Evolutionary conservation across 2,329 filamentous ascomycete species (phyloP), one percentile per base, ranked within the genome.

Genomic region (Thielaviopsis euricoi): DNA sequence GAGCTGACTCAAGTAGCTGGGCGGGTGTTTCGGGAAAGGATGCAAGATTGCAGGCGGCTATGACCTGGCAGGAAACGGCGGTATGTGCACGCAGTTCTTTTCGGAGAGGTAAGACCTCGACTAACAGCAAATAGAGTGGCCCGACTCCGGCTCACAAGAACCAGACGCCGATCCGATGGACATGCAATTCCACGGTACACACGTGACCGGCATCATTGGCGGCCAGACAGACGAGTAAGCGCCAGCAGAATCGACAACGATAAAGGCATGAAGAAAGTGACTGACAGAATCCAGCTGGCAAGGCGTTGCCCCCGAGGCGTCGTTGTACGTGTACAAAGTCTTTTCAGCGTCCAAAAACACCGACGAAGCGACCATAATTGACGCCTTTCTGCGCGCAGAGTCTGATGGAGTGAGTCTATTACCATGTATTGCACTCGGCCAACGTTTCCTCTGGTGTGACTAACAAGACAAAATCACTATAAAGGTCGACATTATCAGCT

Each of bases 121-220:
- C 37, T 43, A 43, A 43, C 13, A 43, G 37, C 6, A 10, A 12
- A 22, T 37, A 52, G 58, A 53, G 21, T 59, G 48, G 40, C 58
- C 58, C 1, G 53, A 59, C 21, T 37, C 71, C 71, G 61, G 68
- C 64, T 1, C 71, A 71, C 68, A 58, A 15, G 51, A 55, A 19
- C 58, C 62, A 15, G 58, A 62, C 22, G 55, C 55, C 2, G 75
- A 80, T 61, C 80, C 80, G 2, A 76, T 77, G 63, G 77, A 77
- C 61, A 68, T 70, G 57, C 67, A 66, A 50, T 50, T 67, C 0
- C 70, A 72, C 43, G 70, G 70, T 1, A 72, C 70, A 4, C 70
- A 72, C 57, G 66, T 68, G 2, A 64, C 66, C 26, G 67, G 66
- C 9, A 68, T 68, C 33, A 63, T 66, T 23, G 60, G 55, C 13